Evolutionary conservation across 306 rosid genomes (phyloP).

Genomic region (Spatholobus suberectus): DNA sequence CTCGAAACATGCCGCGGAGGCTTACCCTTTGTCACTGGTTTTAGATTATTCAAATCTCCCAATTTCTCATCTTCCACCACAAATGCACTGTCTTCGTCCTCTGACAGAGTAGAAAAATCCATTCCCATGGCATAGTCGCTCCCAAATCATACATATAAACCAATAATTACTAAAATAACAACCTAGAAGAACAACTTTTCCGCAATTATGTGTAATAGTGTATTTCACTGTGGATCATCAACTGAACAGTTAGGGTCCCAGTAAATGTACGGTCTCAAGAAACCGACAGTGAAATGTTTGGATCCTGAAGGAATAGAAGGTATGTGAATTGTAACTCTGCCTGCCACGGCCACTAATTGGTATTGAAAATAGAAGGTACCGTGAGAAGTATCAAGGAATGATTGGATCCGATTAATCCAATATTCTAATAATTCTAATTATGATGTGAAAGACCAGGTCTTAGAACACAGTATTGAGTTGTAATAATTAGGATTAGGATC

Average conservation of each 20-base stretch:
- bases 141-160: constrained; percentile 47
- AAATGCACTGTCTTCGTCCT: constrained; percentile 59
- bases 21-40: constrained; percentile 54
- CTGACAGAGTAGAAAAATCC: constrained; percentile 65
- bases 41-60: constrained; percentile 42
- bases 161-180: constrained; percentile 1
- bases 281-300: constrained; percentile 6
- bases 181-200: not conserved
- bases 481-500: constrained; percentile 30
- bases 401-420: constrained; percentile 11
- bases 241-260: not conserved
- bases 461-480: constrained; percentile 6
- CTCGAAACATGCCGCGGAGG: constrained; percentile 70
- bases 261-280: not conserved
- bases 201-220: not conserved
- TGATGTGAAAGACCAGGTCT: not conserved
- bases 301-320: not conserved
- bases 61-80: constrained; percentile 54
- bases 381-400: constrained; percentile 1
- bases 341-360: not conserved
- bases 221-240: not conserved
- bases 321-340: constrained; percentile 3
- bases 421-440: not conserved
- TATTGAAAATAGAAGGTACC: not conserved
- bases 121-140: constrained; percentile 59